A percentile compares a stretch with the other conserved stretches of the same genome.
These are phyloP conservation scores for Fennellomyces sp. DNA, from an alignment of 371 early-diverging fungal species.

Conservation along the genomic window DNA sequence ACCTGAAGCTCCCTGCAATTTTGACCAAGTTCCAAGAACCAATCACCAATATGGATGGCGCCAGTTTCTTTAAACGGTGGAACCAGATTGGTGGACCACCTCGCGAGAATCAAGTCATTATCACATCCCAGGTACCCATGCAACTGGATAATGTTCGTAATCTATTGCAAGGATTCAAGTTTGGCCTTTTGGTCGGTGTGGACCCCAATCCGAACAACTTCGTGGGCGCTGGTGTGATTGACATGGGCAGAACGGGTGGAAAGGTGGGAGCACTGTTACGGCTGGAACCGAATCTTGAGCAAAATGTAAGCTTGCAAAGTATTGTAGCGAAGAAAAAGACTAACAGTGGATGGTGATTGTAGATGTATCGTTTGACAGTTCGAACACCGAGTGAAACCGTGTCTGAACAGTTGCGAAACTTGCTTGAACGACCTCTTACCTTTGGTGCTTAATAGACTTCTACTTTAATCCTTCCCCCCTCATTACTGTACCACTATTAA, in stretches of 20 bases:
- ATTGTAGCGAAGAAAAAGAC: too few species aligned
- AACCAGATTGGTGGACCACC: conserved; percentile 91
- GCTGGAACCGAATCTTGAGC: conserved; percentile 86
- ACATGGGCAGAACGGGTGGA: conserved; percentile 65
- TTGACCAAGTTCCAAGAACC: conserved; percentile 89
- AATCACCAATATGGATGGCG: conserved; percentile 68
- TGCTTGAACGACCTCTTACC: conserved; percentile 41
- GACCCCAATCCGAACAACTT: conserved; percentile 91
- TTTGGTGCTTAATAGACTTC: conserved; percentile 12
- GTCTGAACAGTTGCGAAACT: conserved; percentile 55
- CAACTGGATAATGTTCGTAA: conserved; percentile 47
- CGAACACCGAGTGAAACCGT: conserved; percentile 87
- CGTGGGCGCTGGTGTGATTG: conserved; percentile 88
- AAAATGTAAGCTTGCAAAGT: conserved; percentile 85
- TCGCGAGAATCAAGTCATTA: conserved; percentile 76
- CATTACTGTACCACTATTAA: too few species aligned
- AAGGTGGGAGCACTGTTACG: conserved; percentile 92
- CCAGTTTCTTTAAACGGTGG: conserved; percentile 95
- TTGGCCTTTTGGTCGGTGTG: conserved; percentile 77
- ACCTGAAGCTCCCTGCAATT: conserved; percentile 77
- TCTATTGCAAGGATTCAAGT: conserved; percentile 66
- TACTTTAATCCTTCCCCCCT: neutral
- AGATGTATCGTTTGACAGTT: conserved; percentile 92
- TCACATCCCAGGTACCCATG: conserved; percentile 63
- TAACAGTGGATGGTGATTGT: too few species aligned